These are phyloP conservation scores for Pseudohalonectria lignicola DNA, from an alignment of 2,329 filamentous ascomycete genomes.

Conservation along the genomic window DNA sequence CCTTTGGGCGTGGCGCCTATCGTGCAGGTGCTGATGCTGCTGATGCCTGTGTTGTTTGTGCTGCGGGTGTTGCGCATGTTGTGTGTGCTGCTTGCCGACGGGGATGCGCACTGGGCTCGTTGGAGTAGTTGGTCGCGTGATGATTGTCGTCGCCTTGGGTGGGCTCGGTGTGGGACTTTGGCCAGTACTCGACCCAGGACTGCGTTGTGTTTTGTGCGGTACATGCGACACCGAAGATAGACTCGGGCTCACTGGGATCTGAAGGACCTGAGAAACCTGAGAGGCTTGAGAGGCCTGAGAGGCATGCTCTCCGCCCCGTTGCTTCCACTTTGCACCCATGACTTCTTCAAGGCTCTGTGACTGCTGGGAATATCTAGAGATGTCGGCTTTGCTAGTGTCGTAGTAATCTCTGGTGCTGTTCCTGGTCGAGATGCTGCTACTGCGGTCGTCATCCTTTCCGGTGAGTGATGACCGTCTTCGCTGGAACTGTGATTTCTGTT, in stretches of 20 bases:
- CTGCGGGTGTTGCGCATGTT: conserved; percentile 14
- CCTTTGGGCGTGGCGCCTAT: no score
- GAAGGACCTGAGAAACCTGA: no score
- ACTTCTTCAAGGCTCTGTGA: no score
- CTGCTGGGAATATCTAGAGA: no score
- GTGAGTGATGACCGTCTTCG: no score
- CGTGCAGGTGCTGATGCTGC: conserved; percentile 15
- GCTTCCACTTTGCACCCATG: no score
- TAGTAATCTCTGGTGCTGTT: not conserved
- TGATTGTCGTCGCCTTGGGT: conserved; percentile 17
- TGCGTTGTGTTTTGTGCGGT: not conserved
- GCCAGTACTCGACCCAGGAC: not conserved
- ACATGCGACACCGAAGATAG: not conserved
- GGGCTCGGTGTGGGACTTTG: conserved; percentile 11
- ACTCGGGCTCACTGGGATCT: no score
- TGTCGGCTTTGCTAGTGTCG: not conserved
- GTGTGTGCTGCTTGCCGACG: conserved; percentile 23
- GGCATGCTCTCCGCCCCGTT: no score
- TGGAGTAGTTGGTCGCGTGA: conserved; percentile 24
- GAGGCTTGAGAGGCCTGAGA: no score
- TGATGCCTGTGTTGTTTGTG: no score
- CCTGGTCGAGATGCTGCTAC: not conserved
- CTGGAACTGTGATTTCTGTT: not conserved
- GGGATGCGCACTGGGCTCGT: conserved; percentile 47
- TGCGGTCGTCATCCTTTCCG: not conserved